Base-by-base conservation (phyloP, 2,329 filamentous ascomycete genomes). In the Aspergillus sp. region DNA sequence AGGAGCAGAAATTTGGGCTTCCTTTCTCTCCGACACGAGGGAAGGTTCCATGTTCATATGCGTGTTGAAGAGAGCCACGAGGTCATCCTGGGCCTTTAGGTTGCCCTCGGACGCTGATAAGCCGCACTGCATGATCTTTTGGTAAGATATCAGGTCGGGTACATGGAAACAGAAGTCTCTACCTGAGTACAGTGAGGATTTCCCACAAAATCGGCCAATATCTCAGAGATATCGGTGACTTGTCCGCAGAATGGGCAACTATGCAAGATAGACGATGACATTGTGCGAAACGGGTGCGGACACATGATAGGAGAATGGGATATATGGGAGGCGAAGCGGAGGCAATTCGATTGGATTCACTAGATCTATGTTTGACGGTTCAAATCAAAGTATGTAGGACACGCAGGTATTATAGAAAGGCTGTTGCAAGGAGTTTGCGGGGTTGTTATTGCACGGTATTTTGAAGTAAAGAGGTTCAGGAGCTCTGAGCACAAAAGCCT, bases 61-160 rank as follows among this genome's bases (percentile, higher is more conserved):
- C 68, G 87, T 87, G 55, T 90, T 85, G 77, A 97, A 93, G 71
- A 96, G 87, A 62, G 85, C 82, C n/a, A 89, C 85, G 41, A 97
- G 89, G 69, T 96, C 93, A 66, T 96, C 91, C 74, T 93, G 88
- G 70, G 88, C 85, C 77, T 90, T 87, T 80, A 86, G 84, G 64
- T 79, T 82, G 72, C 74, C 71, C 67, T 79, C 77, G 4, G 72
- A 73, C 34, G 71, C 74, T 38, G 77, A 78, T 55, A 80, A 66
- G n/a, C 78, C 76, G 65, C 78, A 79, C 78, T 81, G 68, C 50
- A 68, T 53, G 49, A 23, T 47, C 25, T 51, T 38, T 19, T 41
- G 25, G 66, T 75, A 65, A 72, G 68, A 53, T 41, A 59, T 56
- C 56, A 50, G 60, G 67, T 68, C 59, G 66, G 60, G 55, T 68